A percentile compares a stretch with the other conserved stretches of the same genome.
phyloP scores from a whole-genome alignment of 345 rosid species.

The Lumnitzera racemosa region DNA sequence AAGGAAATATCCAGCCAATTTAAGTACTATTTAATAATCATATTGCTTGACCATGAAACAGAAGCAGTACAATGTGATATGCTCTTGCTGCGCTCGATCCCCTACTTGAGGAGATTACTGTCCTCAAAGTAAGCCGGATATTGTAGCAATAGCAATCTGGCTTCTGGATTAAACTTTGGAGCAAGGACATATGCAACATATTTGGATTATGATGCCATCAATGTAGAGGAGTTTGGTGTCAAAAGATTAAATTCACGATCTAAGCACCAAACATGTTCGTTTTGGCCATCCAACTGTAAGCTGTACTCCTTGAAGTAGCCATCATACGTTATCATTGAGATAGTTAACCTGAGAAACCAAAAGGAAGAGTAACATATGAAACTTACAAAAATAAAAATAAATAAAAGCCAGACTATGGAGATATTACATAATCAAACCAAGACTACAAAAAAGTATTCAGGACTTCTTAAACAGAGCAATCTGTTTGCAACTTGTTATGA shows the following conservation, averaged over 20 bases:
- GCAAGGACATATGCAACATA: background rate
- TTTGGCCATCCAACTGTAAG: slow-evolving; percentile 34
- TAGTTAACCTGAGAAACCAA: slow-evolving; percentile 41
- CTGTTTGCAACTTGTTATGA: too few species aligned
- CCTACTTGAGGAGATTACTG: too few species aligned
- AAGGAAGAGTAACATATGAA: slow-evolving; percentile 1
- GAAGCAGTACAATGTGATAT: too few species aligned
- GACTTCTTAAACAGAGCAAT: too few species aligned
- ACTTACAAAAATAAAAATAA: background rate
- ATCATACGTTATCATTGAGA: slow-evolving; percentile 54
- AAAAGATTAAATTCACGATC: slow-evolving; percentile 61
- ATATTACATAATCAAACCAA: background rate
- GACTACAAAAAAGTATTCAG: background rate
- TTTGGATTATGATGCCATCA: slow-evolving; percentile 6
- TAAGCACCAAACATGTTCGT: slow-evolving; percentile 60
- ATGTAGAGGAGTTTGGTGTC: slow-evolving; percentile 13
- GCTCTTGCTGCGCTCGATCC: background rate
- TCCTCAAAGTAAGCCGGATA: too few species aligned
- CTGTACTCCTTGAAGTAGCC: slow-evolving; percentile 80
- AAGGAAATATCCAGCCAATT: background rate
- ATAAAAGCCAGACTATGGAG: background rate
- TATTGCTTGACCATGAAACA: too few species aligned
- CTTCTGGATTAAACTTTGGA: background rate
- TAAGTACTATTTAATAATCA: too few species aligned
- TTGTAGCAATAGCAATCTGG: too few species aligned